phyloP scores from a whole-genome alignment of 2,329 filamentous ascomycete genomes.

The Colletotrichum sublineola region DNA sequence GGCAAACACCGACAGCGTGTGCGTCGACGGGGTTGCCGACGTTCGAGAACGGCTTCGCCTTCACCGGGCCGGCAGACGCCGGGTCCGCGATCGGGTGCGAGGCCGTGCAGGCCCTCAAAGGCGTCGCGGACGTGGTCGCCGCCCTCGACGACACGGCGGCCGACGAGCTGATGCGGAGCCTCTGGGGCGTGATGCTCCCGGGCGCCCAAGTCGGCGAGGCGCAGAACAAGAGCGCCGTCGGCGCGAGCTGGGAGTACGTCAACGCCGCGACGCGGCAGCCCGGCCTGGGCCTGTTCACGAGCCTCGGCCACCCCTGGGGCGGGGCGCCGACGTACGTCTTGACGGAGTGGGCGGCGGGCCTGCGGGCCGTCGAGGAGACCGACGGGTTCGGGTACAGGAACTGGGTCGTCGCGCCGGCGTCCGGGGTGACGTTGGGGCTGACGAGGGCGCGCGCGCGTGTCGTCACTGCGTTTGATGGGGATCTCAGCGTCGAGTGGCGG shows the following conservation, averaged over 20 bases:
- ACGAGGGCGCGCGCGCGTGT: constrained; percentile 46
- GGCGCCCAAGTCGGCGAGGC: constrained; percentile 44
- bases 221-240: constrained; percentile 49
- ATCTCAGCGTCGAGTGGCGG: constrained; percentile 45
- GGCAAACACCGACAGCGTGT: constrained; percentile 49
- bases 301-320: constrained; percentile 59
- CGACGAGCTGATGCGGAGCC: constrained; percentile 51
- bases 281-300: constrained; percentile 58
- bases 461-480: constrained; percentile 46
- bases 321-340: constrained; percentile 60
- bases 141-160: constrained; percentile 47
- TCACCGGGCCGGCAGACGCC: constrained; percentile 39
- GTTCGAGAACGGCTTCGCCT: constrained; percentile 30
- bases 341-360: constrained; percentile 51
- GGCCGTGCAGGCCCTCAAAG: constrained; percentile 37
- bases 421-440: constrained; percentile 47
- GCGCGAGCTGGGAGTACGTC: constrained; percentile 61
- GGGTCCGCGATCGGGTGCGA: constrained; percentile 41
- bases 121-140: constrained; percentile 37
- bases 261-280: constrained; percentile 52
- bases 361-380: constrained; percentile 42
- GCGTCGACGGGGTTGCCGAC: constrained; percentile 52
- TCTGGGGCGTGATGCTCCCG: constrained; percentile 59
- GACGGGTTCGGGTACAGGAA: constrained; percentile 46
- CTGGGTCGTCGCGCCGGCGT: constrained; percentile 48